Conservation (phyloP, 2,329 filamentous ascomycete genomes). For the Diaporthe humulicola region DNA sequence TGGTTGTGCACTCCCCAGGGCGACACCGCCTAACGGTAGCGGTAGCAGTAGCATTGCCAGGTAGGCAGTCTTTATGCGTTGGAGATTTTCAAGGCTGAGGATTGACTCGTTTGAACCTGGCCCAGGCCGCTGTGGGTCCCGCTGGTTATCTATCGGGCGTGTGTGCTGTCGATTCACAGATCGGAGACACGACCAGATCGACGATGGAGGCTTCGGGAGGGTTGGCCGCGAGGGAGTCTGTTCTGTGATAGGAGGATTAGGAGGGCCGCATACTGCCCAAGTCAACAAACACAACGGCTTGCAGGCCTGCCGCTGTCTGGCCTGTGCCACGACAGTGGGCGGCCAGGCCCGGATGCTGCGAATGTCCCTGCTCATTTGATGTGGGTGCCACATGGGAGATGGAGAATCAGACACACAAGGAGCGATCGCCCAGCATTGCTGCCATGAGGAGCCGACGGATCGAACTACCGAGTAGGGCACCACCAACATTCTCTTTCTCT, state of each 20-base stretch:
- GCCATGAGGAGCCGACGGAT: constrained; percentile 2
- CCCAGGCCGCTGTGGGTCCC: neutral
- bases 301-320: constrained; percentile 31
- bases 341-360: constrained; percentile 15
- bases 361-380: constrained; percentile 14
- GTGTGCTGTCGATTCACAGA: constrained; percentile 3
- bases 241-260: constrained; percentile 10
- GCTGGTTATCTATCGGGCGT: neutral
- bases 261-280: neutral
- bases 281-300: neutral
- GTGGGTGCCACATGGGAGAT: constrained; percentile 17
- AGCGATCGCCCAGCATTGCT: neutral
- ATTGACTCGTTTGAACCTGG: constrained; percentile 12
- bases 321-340: constrained; percentile 28
- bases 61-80: constrained; percentile 6
- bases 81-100: constrained; percentile 24
- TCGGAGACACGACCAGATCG: constrained; percentile 19
- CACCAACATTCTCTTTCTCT: neutral
- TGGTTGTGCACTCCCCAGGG: neutral
- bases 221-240: constrained; percentile 3
- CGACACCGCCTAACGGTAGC: constrained; percentile 5
- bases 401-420: constrained; percentile 2
- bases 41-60: constrained; percentile 17
- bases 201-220: neutral
- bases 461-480: neutral